Evolutionary conservation across 768 basidiomycete species (phyloP).

Genomic region (Strobilomyces confusus): DNA sequence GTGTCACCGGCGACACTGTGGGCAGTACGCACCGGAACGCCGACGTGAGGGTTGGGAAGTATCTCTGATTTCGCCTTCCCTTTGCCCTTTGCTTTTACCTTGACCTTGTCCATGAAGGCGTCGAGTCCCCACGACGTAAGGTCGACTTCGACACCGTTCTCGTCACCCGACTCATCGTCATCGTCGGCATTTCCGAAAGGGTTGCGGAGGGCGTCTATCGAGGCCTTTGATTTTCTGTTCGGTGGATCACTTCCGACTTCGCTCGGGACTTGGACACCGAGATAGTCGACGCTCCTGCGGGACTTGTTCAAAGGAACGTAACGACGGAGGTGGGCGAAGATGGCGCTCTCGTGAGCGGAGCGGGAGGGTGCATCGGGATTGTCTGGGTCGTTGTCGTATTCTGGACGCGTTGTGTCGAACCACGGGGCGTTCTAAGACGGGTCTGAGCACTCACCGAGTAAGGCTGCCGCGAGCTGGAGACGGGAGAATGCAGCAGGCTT

Average conservation of each 20-base stretch:
- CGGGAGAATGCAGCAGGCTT: slow-evolving; percentile 63
- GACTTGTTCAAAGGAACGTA: slow-evolving; percentile 46
- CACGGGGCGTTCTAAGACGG: not conserved
- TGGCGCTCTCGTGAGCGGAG: slow-evolving; percentile 79
- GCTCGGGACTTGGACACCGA: slow-evolving; percentile 63
- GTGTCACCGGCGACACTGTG: slow-evolving; percentile 42
- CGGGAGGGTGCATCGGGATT: slow-evolving; percentile 57
- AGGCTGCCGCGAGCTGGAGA: slow-evolving; percentile 80
- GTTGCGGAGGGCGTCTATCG: slow-evolving; percentile 64
- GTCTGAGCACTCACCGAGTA: slow-evolving; percentile 56
- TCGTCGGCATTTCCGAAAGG: slow-evolving; percentile 68
- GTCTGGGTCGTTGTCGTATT: slow-evolving; percentile 86
- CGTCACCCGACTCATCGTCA: slow-evolving; percentile 47
- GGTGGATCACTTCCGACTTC: slow-evolving; percentile 53
- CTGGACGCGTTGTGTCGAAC: slow-evolving; percentile 36
- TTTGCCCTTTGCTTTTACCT: slow-evolving; percentile 40
- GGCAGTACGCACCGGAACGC: slow-evolving; percentile 36
- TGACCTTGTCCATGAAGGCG: slow-evolving; percentile 69
- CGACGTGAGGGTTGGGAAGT: slow-evolving; percentile 44
- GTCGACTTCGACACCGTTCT: slow-evolving; percentile 65
- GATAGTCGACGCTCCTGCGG: slow-evolving; percentile 58
- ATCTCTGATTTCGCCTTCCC: slow-evolving; percentile 34
- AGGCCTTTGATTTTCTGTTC: slow-evolving; percentile 48
- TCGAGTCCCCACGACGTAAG: slow-evolving; percentile 83
- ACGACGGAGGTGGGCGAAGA: slow-evolving; percentile 74